Percentiles rank a stretch among this genome's conserved stretches.
phyloP scores from a whole-genome alignment of 2,329 filamentous ascomycete species.

The Fusarium sp. region DNA sequence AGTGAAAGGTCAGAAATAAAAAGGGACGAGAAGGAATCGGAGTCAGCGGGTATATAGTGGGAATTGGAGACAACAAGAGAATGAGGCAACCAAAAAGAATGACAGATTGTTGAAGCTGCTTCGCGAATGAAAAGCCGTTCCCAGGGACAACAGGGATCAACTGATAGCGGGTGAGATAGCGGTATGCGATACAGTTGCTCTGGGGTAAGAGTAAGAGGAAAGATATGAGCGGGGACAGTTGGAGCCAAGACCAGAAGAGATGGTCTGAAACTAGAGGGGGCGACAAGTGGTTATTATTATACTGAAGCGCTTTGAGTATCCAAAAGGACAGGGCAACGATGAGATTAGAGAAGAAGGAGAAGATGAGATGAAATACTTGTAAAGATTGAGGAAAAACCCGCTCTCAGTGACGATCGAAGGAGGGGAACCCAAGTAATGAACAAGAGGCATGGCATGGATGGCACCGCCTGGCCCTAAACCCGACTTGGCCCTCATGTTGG shows the following conservation, averaged over 20 bases:
- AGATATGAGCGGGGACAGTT: slow-evolving; percentile 41
- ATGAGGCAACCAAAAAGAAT: slow-evolving; percentile 27
- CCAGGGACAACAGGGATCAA: slow-evolving; percentile 29
- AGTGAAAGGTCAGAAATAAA: neutral
- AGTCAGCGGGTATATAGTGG: neutral
- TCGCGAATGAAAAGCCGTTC: slow-evolving; percentile 32
- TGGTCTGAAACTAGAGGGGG: neutral
- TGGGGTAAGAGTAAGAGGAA: slow-evolving; percentile 40
- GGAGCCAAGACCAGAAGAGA: slow-evolving; percentile 6
- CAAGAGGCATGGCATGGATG: slow-evolving; percentile 7
- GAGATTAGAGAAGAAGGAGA: neutral
- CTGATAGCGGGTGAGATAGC: slow-evolving; percentile 45
- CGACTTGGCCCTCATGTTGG: slow-evolving; percentile 17
- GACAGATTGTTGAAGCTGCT: slow-evolving; percentile 27
- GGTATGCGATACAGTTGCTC: slow-evolving; percentile 42
- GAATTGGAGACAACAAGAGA: slow-evolving; percentile 4
- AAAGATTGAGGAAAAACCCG: slow-evolving; percentile 17
- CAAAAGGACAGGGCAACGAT: neutral
- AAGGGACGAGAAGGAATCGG: slow-evolving; percentile 9
- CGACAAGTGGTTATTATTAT: neutral
- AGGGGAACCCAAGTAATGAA: slow-evolving; percentile 21
- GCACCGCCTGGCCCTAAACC: slow-evolving; percentile 26
- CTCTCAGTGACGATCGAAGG: slow-evolving; percentile 13
- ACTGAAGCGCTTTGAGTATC: neutral
- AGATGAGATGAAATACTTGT: slow-evolving; percentile 3